phyloP scores from a whole-genome alignment of 495 filamentous ascomycete species.

The Aspergillus hancockii region DNA sequence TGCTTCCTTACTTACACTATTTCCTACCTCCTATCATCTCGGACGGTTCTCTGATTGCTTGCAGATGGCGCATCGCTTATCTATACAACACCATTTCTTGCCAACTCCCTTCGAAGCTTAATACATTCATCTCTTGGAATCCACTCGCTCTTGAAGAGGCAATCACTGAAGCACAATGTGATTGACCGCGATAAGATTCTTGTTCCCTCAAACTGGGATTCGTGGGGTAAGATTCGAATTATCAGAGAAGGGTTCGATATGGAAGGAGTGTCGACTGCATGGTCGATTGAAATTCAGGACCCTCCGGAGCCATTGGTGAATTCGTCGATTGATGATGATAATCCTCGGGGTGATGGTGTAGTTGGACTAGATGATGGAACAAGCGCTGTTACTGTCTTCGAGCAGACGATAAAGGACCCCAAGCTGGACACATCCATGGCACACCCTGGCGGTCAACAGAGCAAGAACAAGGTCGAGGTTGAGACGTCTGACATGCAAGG shows the following conservation, averaged over 20 bases:
- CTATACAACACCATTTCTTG: constrained; percentile 80
- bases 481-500: constrained; percentile 74
- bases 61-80: constrained; percentile 87
- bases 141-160: constrained; percentile 80
- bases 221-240: constrained; percentile 95
- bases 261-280: constrained; percentile 79
- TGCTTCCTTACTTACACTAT: not conserved
- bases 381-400: constrained; percentile 70
- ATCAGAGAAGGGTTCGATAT: constrained; percentile 93
- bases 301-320: constrained; percentile 37
- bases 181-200: constrained; percentile 95
- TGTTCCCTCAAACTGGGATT: constrained; percentile 96
- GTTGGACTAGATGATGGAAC: constrained; percentile 42
- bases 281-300: constrained; percentile 78
- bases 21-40: not conserved
- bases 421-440: constrained; percentile 58
- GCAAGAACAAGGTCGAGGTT: constrained; percentile 58
- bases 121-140: constrained; percentile 89
- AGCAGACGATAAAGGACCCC: constrained; percentile 75
- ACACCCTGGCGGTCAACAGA: constrained; percentile 46
- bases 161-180: constrained; percentile 87
- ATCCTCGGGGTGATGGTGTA: constrained; percentile 21
- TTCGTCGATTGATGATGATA: constrained; percentile 19
- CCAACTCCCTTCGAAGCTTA: constrained; percentile 76
- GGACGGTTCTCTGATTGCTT: constrained; percentile 22